Evolutionary conservation across 1,139 yeast species (phyloP), one percentile per base, ranked within the genome.

Genomic region (Arxiozyma telluris): DNA sequence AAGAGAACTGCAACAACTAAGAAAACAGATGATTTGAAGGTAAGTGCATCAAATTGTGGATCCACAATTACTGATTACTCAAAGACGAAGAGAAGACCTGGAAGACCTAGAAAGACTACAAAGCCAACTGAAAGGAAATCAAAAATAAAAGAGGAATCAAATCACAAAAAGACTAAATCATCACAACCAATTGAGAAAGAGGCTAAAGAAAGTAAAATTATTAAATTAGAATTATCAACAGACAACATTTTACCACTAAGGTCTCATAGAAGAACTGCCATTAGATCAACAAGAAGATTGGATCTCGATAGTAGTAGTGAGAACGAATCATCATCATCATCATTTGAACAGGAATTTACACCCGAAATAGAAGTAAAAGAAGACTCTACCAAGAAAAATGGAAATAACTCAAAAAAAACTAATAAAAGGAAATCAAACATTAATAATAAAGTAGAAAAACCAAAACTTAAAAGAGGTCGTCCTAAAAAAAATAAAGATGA

Each of bases 61-160:
- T 3, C 41, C 15, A 47, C 30, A 12, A 17, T 7, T 20, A 39
- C 6, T 17, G 27, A 21, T 38, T 9, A 3, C 17, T 15, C 41
- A 15, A 44, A 18, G 20, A 34, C 17, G 15, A 17, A 44, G 27
- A 49, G 42, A 23, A 53, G 50, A 38, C 53, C 55, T 22, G 60
- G 60, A 41, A 58, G 60, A 44, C 60, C 60, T 18, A 50, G 49
- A 22, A 55, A 55, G 42, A 34, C 44, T 11, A 39, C 5, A 18
- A 23, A 38, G 23, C 5, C 27, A n/a, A 5, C 47, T 20, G 20
- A 12, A 45, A 21, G 42, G 41, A 47, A 39, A 39, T 22, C 46
- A 34, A 25, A 44, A 43, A 15, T n/a, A 34, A 34, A 20, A 34
- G 42, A 22, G 6, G 27, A 41, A 21, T 9, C 41, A 3, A 38